Conservation (phyloP, 345 rosid genomes). For the Citrus trifoliata region DNA sequence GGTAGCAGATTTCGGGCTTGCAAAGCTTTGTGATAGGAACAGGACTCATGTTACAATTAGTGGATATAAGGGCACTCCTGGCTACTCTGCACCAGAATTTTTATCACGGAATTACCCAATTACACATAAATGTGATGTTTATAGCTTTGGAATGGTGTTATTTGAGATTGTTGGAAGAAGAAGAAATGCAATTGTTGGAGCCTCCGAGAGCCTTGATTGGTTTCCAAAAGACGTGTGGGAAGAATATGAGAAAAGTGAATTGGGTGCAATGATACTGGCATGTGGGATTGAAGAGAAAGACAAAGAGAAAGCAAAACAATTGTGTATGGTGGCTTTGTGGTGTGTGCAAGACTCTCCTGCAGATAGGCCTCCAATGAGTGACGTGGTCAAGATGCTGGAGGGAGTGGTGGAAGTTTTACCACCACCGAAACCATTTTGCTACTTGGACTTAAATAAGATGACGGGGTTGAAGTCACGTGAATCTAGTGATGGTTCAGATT, state of each 20-base stretch:
- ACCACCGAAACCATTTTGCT: constrained; percentile 25
- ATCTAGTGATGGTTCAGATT: background rate
- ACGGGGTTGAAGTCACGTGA: background rate
- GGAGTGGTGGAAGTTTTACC: constrained; percentile 20
- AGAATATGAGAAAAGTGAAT: constrained; percentile 7
- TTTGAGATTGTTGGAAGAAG: constrained; percentile 14
- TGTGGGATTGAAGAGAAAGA: constrained; percentile 22
- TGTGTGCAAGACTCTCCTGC: constrained; percentile 26
- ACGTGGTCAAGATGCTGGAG: constrained; percentile 29
- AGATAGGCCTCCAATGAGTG: constrained; percentile 25
- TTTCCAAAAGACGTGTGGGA: constrained; percentile 19
- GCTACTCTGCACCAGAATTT: constrained; percentile 13
- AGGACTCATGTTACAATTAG: background rate
- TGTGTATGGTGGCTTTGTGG: constrained; percentile 13
- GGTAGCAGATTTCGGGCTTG: constrained; percentile 19
- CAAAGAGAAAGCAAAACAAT: constrained; percentile 12
- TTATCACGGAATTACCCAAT: background rate
- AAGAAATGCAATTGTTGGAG: background rate
- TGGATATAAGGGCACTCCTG: constrained; percentile 13
- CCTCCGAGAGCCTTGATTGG: constrained; percentile 9
- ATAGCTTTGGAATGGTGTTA: constrained; percentile 16
- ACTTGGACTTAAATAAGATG: constrained; percentile 9
- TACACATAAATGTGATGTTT: constrained; percentile 16
- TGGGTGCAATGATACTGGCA: background rate
- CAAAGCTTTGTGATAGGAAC: constrained; percentile 1